Evolutionary conservation across 441 rosid genomes (phyloP).

Genomic region (Gossypium davidsonii): DNA sequence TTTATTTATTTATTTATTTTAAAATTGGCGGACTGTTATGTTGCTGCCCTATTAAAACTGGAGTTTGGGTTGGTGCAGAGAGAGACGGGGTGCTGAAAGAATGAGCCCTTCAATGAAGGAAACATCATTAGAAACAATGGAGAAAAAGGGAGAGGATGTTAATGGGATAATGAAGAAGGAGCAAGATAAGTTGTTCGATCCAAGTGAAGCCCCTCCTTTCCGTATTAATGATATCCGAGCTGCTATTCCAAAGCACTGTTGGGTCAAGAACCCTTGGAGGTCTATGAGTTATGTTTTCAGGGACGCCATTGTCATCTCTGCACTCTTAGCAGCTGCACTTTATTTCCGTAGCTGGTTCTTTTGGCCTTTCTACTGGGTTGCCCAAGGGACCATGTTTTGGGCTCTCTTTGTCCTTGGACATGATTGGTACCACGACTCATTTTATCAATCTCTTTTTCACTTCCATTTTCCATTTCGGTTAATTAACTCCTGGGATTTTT

Average conservation of each 20-base stretch:
- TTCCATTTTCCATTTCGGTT: not conserved
- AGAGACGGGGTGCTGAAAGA: not conserved
- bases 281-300: constrained; percentile 41
- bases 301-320: constrained; percentile 27
- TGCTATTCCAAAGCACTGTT: constrained; percentile 43
- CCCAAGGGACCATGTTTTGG: constrained; percentile 57
- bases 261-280: constrained; percentile 46
- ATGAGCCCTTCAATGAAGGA: constrained; percentile 14
- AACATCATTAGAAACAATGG: not conserved
- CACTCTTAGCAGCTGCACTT: constrained; percentile 26
- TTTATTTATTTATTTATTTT: not conserved
- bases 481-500: not conserved
- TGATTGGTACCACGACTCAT: constrained; percentile 28
- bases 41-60: not conserved
- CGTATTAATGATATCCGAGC: constrained; percentile 35
- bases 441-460: not conserved
- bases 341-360: constrained; percentile 28
- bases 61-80: not conserved
- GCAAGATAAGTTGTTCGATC: constrained; percentile 26
- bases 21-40: not conserved
- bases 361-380: constrained; percentile 44
- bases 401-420: constrained; percentile 48
- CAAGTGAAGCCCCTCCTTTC: constrained; percentile 38
- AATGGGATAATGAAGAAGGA: constrained; percentile 1
- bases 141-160: not conserved